A percentile compares a stretch with the other conserved stretches of the same genome.
phyloP scores from a whole-genome alignment of 106 monocot species.

The Platanthera zijinensis region DNA sequence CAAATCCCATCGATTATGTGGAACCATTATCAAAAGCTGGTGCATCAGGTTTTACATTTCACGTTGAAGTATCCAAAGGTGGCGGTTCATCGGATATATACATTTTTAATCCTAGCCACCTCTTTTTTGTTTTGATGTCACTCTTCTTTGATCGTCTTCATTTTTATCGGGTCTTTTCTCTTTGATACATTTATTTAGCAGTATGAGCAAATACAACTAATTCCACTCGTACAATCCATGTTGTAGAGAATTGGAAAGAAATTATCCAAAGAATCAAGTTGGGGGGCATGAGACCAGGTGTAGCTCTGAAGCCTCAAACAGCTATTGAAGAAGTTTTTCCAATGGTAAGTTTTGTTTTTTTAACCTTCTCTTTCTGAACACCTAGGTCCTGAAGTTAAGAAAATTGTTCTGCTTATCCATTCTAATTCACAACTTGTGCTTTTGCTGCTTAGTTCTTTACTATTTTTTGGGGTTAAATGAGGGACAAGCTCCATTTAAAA shows the following conservation, averaged over 20 bases:
- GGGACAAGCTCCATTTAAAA: too few species aligned
- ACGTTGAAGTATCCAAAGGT: constrained; percentile 93
- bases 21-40: constrained; percentile 91
- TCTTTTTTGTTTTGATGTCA: neutral
- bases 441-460: neutral
- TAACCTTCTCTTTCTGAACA: neutral
- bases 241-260: constrained; percentile 80
- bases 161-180: neutral
- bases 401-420: neutral
- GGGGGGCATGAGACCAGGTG: constrained; percentile 82
- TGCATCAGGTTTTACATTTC: constrained; percentile 99
- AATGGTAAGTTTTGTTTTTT: constrained; percentile 43
- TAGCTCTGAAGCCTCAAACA: constrained; percentile 85
- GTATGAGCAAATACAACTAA: neutral
- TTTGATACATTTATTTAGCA: neutral
- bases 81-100: neutral
- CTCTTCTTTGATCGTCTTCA: neutral
- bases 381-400: neutral
- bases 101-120: neutral
- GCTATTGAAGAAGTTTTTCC: constrained; percentile 89
- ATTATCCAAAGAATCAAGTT: constrained; percentile 62
- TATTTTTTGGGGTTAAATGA: neutral
- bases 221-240: neutral
- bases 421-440: neutral
- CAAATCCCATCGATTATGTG: constrained; percentile 88